Percentiles rank a stretch among this genome's conserved stretches.
Conservation (phyloP, 2,329 filamentous ascomycete genomes). For the Ophiostoma pallidulum region DNA sequence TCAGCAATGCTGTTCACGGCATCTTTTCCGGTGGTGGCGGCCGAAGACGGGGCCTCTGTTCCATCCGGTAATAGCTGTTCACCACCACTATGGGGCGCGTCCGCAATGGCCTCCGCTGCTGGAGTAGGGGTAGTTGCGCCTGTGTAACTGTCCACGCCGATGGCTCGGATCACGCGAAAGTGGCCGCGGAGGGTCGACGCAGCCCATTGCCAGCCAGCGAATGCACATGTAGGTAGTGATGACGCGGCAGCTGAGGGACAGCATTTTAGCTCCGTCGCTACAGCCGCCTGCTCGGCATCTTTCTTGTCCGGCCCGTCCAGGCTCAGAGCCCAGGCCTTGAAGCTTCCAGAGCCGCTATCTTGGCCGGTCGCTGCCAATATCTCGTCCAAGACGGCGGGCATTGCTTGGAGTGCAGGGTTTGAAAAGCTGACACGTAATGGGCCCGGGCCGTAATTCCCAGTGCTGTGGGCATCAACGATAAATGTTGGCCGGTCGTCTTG, state of each 20-base stretch:
- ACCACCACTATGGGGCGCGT: too few relatives aligned
- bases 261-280: background rate
- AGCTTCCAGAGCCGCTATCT: constrained; percentile 45
- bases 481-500: constrained; percentile 70
- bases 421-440: constrained; percentile 55
- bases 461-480: constrained; percentile 57
- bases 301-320: constrained; percentile 27
- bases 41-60: background rate
- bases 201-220: constrained; percentile 60
- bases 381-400: constrained; percentile 44
- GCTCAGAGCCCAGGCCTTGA: constrained; percentile 60
- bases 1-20: background rate
- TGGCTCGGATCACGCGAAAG: constrained; percentile 58
- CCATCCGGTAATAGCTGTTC: too few relatives aligned
- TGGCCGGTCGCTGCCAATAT: constrained; percentile 27
- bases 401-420: constrained; percentile 56
- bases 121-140: background rate
- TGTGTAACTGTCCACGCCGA: background rate
- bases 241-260: too few relatives aligned
- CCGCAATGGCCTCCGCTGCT: too few relatives aligned
- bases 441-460: constrained; percentile 43
- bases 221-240: constrained; percentile 27
- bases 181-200: constrained; percentile 59
- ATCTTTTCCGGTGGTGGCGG: background rate
- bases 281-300: background rate